Conservation (phyloP, 1,284 basidiomycete genomes). For the Tilletia setariae region DNA sequence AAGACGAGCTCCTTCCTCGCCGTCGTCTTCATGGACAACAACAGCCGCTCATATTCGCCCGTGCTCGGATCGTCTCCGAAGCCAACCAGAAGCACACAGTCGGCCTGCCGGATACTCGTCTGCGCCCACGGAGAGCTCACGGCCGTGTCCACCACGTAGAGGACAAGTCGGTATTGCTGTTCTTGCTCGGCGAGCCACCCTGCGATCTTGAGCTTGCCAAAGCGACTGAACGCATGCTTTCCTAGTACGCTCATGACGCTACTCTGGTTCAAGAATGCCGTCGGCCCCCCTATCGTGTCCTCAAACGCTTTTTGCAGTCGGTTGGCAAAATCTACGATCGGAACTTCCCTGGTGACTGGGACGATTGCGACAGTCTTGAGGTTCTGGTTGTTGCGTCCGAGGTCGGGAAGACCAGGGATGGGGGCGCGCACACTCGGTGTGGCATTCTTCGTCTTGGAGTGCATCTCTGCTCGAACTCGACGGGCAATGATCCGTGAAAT, state of each 20-base stretch:
- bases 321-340: conserved; percentile 50
- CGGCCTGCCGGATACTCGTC: conserved; percentile 65
- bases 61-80: conserved; percentile 71
- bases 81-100: conserved; percentile 93
- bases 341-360: conserved; percentile 58
- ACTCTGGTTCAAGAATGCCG: conserved; percentile 49
- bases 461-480: conserved; percentile 76
- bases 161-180: conserved; percentile 48
- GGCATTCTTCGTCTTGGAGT: conserved; percentile 20
- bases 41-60: conserved; percentile 86
- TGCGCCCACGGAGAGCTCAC: conserved; percentile 52
- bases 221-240: conserved; percentile 51
- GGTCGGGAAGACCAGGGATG: conserved; percentile 43
- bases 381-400: conserved; percentile 79
- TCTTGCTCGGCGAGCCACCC: conserved; percentile 53
- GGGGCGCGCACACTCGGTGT: conserved; percentile 29
- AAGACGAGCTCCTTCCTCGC: conserved; percentile 94
- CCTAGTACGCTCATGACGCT: conserved; percentile 52
- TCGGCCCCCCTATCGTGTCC: conserved; percentile 44
- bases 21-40: conserved; percentile 87
- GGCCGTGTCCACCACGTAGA: conserved; percentile 52
- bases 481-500: conserved; percentile 91
- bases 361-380: conserved; percentile 87
- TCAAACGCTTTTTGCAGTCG: conserved; percentile 47
- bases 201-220: conserved; percentile 54